Evolutionary conservation across 805 yeast species (phyloP).

Genomic region (Saccharomyces cerevisiae): DNA sequence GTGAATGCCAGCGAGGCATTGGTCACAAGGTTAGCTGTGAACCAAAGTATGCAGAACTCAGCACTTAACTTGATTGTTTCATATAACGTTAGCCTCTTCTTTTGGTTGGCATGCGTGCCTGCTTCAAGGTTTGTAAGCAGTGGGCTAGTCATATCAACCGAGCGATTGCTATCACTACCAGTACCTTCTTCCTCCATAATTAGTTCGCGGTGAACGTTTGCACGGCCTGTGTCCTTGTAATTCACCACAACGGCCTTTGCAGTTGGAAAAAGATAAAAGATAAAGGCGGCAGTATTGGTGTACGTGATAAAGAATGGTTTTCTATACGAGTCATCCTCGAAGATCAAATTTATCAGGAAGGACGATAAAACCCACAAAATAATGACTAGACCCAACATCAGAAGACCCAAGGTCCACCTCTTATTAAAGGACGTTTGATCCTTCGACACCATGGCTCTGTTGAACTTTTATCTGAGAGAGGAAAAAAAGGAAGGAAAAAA

Average conservation of each 20-base stretch:
- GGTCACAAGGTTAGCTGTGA: slow-evolving; percentile 76
- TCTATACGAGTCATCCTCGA: slow-evolving; percentile 59
- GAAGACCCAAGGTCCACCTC: slow-evolving; percentile 69
- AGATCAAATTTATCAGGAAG: slow-evolving; percentile 69
- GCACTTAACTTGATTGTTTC: slow-evolving; percentile 71
- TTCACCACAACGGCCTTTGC: slow-evolving; percentile 21
- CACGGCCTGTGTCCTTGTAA: slow-evolving; percentile 26
- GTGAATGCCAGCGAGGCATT: slow-evolving; percentile 85
- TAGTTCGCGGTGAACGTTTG: slow-evolving; percentile 23
- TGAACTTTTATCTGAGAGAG: not conserved
- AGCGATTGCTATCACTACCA: not conserved
- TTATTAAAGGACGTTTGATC: slow-evolving; percentile 7
- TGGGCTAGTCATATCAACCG: not conserved
- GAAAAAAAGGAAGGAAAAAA: not conserved
- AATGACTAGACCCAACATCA: slow-evolving; percentile 67
- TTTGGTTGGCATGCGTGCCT: not conserved
- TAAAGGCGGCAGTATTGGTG: slow-evolving; percentile 78
- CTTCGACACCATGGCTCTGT: not conserved
- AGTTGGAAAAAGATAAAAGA: slow-evolving; percentile 65
- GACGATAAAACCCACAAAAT: slow-evolving; percentile 87
- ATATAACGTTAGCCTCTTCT: slow-evolving; percentile 27
- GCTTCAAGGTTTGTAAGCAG: not conserved
- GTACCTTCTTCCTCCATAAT: slow-evolving; percentile 27
- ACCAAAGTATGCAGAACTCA: slow-evolving; percentile 86
- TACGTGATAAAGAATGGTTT: slow-evolving; percentile 93